Conservation (phyloP, 345 rosid genomes). For the Salix dunnii region DNA sequence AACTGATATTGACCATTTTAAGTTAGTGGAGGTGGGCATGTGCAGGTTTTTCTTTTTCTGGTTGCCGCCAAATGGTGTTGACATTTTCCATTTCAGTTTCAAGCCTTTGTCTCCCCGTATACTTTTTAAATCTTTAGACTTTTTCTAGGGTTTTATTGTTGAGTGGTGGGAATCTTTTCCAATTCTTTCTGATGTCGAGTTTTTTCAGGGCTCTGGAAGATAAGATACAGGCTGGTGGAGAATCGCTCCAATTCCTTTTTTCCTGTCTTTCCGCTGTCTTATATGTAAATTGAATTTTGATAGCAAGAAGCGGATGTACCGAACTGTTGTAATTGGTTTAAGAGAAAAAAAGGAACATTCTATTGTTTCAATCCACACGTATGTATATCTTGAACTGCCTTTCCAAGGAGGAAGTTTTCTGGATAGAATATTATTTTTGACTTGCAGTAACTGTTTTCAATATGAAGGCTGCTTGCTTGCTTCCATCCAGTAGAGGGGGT, state of each 20-base stretch:
- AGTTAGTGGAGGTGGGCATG: slow-evolving; percentile 46
- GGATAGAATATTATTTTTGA: not conserved
- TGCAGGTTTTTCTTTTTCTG: slow-evolving; percentile 33
- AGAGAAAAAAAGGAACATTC: slow-evolving; percentile 24
- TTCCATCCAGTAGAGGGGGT: not conserved
- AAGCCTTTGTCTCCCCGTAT: slow-evolving; percentile 9
- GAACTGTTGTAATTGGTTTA: slow-evolving; percentile 56
- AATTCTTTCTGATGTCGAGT: slow-evolving; percentile 28
- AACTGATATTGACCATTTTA: slow-evolving; percentile 42
- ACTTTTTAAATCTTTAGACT: slow-evolving; percentile 22
- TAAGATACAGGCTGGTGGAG: slow-evolving; percentile 43
- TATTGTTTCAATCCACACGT: slow-evolving; percentile 22
- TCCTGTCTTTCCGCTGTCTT: slow-evolving; percentile 22
- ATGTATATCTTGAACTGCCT: slow-evolving; percentile 6
- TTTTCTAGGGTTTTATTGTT: slow-evolving; percentile 26
- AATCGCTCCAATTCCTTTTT: slow-evolving; percentile 19
- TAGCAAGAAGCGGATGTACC: slow-evolving; percentile 45
- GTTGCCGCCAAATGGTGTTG: slow-evolving; percentile 38
- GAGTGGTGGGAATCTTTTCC: slow-evolving; percentile 44
- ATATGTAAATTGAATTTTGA: slow-evolving; percentile 71
- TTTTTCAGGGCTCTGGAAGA: slow-evolving; percentile 32
- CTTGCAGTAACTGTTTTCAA: too few species aligned
- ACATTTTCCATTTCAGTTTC: slow-evolving; percentile 24
- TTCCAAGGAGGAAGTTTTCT: not conserved
- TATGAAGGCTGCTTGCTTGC: not conserved